A percentile compares a stretch with the other conserved stretches of the same genome.
These are phyloP conservation scores for Akanthomyces dipterigenus DNA, from an alignment of 2,329 filamentous ascomycete species.

Conservation along the genomic window DNA sequence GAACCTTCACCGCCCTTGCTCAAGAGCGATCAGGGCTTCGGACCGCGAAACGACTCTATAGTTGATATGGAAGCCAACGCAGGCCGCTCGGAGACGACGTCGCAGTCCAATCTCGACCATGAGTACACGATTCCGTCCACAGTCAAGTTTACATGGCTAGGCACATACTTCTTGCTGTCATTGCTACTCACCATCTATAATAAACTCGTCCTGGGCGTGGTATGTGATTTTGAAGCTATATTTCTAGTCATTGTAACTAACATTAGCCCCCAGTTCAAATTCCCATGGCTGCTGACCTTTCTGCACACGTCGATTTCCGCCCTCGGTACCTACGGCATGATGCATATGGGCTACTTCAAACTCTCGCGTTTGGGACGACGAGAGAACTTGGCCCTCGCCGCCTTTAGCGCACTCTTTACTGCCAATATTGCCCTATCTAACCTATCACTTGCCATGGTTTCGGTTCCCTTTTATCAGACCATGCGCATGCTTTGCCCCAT, in stretches of 20 bases:
- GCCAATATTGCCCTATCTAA: constrained; percentile 60
- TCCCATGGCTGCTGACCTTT: constrained; percentile 55
- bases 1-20: constrained; percentile 25
- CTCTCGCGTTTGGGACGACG: constrained; percentile 43
- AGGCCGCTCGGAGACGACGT: constrained; percentile 21
- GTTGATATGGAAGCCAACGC: constrained; percentile 28
- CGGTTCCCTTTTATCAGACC: constrained; percentile 60
- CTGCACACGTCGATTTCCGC: constrained; percentile 52
- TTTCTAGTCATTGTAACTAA: neutral
- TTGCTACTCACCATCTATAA: constrained; percentile 50
- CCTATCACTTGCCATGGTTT: constrained; percentile 54
- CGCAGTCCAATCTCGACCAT: constrained; percentile 32
- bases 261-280: constrained; percentile 40
- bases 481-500: constrained; percentile 55
- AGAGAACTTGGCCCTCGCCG: constrained; percentile 48
- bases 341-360: constrained; percentile 45
- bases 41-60: constrained; percentile 13
- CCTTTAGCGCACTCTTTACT: constrained; percentile 56
- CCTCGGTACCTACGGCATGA: constrained; percentile 47
- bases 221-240: constrained; percentile 21
- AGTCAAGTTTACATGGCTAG: constrained; percentile 44
- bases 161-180: constrained; percentile 45
- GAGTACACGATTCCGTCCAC: constrained; percentile 39
- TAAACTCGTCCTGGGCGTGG: constrained; percentile 48
- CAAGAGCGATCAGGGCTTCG: neutral